These are phyloP conservation scores for Colletotrichum godetiae DNA, from an alignment of 2,329 filamentous ascomycete genomes.

Conservation along the genomic window DNA sequence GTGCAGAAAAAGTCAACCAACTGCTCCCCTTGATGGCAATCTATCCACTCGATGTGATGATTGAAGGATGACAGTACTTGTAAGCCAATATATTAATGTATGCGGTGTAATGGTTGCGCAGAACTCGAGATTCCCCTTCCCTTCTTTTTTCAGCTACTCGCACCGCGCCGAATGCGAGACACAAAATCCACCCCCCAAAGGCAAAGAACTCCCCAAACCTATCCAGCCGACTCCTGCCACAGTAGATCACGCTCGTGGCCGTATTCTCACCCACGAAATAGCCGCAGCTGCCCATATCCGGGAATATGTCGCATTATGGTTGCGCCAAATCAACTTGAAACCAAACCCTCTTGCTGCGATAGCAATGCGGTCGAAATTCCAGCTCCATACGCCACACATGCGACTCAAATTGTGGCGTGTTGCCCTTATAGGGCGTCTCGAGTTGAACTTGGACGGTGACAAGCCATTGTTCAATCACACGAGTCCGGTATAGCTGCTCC, in stretches of 20 bases:
- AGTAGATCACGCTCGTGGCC: slow-evolving; percentile 10
- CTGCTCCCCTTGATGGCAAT: neutral
- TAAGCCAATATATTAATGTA: slow-evolving; percentile 26
- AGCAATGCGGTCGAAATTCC: neutral
- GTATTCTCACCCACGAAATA: slow-evolving; percentile 1
- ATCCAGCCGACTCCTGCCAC: slow-evolving; percentile 5
- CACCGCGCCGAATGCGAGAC: slow-evolving; percentile 8
- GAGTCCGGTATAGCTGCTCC: neutral
- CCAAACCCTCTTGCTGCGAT: neutral
- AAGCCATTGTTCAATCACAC: neutral
- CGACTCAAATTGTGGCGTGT: neutral
- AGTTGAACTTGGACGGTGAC: neutral
- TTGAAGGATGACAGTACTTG: neutral
- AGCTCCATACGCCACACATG: neutral
- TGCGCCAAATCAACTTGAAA: slow-evolving; percentile 18
- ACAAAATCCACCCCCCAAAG: neutral
- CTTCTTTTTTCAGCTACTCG: slow-evolving; percentile 18
- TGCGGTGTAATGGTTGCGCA: slow-evolving; percentile 22
- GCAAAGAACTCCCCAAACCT: neutral
- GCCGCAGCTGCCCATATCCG: slow-evolving; percentile 5
- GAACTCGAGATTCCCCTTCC: neutral
- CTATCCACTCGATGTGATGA: neutral
- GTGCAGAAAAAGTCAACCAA: neutral
- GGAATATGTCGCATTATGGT: neutral
- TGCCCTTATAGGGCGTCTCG: neutral